Evolutionary conservation across 441 rosid species (phyloP), one percentile per base, ranked within the genome.

Genomic region (Arabidopsis lyrata): DNA sequence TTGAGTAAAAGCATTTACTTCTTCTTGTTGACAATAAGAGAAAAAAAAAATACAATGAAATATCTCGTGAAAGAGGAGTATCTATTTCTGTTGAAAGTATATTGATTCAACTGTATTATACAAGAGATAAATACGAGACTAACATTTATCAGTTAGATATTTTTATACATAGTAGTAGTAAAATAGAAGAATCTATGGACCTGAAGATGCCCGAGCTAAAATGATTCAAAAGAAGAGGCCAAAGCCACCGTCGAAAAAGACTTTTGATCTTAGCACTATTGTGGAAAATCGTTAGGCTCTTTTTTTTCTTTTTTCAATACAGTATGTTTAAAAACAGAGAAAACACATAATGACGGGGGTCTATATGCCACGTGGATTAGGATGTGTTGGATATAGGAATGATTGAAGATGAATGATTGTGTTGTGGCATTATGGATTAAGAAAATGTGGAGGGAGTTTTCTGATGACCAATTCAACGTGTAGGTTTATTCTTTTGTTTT

Each of bases 401-500:
- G 68, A 76, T 76, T 69, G 70, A 54, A 68, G 50, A 24, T 68
- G 69, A 68, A 76, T 76, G 55, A 76, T 76, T 76, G 75, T 68
- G 59, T 44, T 58, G 38, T 57, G 64, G 58, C 47, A 15, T 66
- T 52, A 20, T 32, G 55, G 57, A 60, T 29, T 38, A 35, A 12
- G 32, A 65, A 74, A 31, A 39, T 12, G 15, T 22, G 63, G 63
- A 67, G 31, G 41, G 8, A 60, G 49, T 53, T 18, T 32, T 53
- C 14, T 53, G 74, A 68, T 44, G 78, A 68, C 74, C 35, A 18
- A 54, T 53, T 75, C 78, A 75, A 75, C 44, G 68, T 39, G 35
- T 66, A 57, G 35, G 24, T 53, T 13, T n/a, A n/a, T 53, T 5
- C 22, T 24, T 34, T 41, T 63, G 14, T 27, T 29, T 60, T n/a